Evolutionary conservation across 148 eudicot genomes (phyloP), one percentile per base, ranked within the genome.

Genomic region (Beta vulgaris): DNA sequence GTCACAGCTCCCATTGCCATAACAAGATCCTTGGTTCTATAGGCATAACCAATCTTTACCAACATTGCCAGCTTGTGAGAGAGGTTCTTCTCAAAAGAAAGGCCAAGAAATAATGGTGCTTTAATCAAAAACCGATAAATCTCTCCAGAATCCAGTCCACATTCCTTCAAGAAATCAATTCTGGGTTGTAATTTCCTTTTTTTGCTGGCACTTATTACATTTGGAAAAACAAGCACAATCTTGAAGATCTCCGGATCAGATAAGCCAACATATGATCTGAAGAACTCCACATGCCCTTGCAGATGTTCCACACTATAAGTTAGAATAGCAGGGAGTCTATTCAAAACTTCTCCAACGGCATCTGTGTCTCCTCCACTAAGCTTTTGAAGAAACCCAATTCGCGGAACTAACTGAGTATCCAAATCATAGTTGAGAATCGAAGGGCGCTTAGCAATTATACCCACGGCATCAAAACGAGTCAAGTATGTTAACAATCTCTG

Each of bases 1-100:
- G 96, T 90, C 74, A 85, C 91, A 37, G 97, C 97, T 57, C 96
- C 98, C 90, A 92, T 85, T 32, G 98, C 97, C 89, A 86, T 73
- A 32, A 90, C 98, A 76, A 95, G 72, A 63, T 90, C 97, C 80
- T 87, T 91, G 4, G 96, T 94, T 77, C 83, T 84, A 77, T 89
- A 66, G 59, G 76, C 82, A 68, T 91, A 91, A 36, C 98, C 98
- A 76, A 89, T 86, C 84, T 94, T 94, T 54, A 89, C 75, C 82
- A 94, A 60, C 78, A 94, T 79, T 13, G 84, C 86, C 77, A 94
- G 75, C 80, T 94, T 94, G 78, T 76, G 57, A 11, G 93, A 92
- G 53, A 94, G 85, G 86, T 94, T 94, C 28, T 75, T 88, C 69
- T 87, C 84, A 51, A 91, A 94, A 6, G 98, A 94, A 75, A 94